Evolutionary conservation across 1,284 basidiomycete species (phyloP).

Genomic region (Naganishia sp.): DNA sequence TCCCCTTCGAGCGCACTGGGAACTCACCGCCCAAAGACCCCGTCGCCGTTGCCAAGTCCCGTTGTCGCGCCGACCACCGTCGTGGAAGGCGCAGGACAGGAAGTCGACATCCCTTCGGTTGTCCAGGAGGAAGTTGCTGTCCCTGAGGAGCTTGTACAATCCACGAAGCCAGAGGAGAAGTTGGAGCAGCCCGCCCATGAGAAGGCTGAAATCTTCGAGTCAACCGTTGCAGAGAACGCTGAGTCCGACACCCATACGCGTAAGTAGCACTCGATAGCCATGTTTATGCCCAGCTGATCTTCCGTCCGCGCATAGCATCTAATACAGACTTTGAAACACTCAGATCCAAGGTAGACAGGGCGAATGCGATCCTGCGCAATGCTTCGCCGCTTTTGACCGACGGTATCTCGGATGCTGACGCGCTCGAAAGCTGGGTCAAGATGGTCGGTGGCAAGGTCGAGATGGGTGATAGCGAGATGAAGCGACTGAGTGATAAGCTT

Average conservation of each 20-base stretch:
- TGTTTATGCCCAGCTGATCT: not conserved
- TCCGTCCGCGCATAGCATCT: not conserved
- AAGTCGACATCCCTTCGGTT: slow-evolving; percentile 4
- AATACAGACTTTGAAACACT: slow-evolving; percentile 38
- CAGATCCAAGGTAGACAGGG: slow-evolving; percentile 54
- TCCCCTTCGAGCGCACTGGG: slow-evolving; percentile 3
- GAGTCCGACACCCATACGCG: not conserved
- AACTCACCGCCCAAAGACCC: not conserved
- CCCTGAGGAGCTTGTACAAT: not conserved
- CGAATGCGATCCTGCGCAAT: slow-evolving; percentile 71
- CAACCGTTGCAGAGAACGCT: not conserved
- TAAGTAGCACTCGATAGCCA: not conserved
- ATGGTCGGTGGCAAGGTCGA: slow-evolving; percentile 69
- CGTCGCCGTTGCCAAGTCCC: slow-evolving; percentile 7
- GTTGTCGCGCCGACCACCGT: not conserved
- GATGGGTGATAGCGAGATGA: slow-evolving; percentile 66
- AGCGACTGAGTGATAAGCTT: slow-evolving; percentile 68
- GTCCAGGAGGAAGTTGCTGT: not conserved
- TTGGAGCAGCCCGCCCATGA: not conserved
- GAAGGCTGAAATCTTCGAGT: not conserved
- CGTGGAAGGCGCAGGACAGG: not conserved
- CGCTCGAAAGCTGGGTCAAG: slow-evolving; percentile 70
- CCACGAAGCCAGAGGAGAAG: not conserved
- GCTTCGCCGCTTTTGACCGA: slow-evolving; percentile 66
- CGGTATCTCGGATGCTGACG: slow-evolving; percentile 64